Percentiles rank a stretch among this genome's conserved stretches.
These are phyloP conservation scores for Alliaria petiolata DNA, from an alignment of 345 rosid species.

Conservation along the genomic window DNA sequence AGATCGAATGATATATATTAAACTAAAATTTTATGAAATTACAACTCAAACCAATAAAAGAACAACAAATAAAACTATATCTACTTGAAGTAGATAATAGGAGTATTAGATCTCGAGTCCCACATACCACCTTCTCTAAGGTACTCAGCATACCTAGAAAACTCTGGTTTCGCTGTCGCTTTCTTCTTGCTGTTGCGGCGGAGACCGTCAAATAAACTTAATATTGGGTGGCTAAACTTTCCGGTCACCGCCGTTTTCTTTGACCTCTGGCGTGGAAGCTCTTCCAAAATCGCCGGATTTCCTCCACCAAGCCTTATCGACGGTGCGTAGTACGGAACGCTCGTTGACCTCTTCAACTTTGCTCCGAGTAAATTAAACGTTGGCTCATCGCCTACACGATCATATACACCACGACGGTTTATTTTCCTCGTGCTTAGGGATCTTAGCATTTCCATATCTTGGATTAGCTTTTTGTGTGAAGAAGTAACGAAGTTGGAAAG, in stretches of 20 bases:
- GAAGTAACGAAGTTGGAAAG: background rate
- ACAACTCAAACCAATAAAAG: background rate
- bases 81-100: conserved; percentile 43
- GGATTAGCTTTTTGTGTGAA: background rate
- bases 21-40: background rate
- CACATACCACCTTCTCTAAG: conserved; percentile 38
- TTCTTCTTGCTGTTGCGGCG: background rate
- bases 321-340: conserved; percentile 4
- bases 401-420: conserved; percentile 28
- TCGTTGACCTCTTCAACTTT: conserved; percentile 8
- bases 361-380: conserved; percentile 3
- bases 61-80: background rate
- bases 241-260: conserved; percentile 1
- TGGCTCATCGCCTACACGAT: conserved; percentile 34
- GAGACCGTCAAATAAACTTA: conserved; percentile 3
- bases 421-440: conserved; percentile 42
- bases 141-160: conserved; percentile 19
- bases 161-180: conserved; percentile 20
- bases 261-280: background rate
- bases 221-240: conserved; percentile 31
- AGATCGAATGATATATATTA: background rate
- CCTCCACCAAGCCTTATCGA: conserved; percentile 1
- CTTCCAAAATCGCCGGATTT: background rate
- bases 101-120: conserved; percentile 41
- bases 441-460: conserved; percentile 27